A percentile compares a stretch with the other conserved stretches of the same genome.
These are phyloP conservation scores for Auricularia auricula-judae DNA, from an alignment of 768 basidiomycete species.

Conservation along the genomic window DNA sequence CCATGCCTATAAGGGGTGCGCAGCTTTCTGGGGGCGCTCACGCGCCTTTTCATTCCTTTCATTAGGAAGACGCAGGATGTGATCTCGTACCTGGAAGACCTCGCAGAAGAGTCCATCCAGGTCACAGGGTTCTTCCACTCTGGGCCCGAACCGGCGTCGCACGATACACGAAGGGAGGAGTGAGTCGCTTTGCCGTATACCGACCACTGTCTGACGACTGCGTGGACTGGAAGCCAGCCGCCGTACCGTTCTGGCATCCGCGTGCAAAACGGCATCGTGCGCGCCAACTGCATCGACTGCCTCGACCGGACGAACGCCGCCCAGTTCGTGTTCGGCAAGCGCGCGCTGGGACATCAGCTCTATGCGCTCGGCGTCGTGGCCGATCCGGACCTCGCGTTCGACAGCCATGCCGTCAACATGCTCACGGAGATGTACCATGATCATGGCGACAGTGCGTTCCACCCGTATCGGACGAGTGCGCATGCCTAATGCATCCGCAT, in stretches of 20 bases:
- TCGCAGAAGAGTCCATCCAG: conserved; percentile 87
- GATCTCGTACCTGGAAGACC: conserved; percentile 87
- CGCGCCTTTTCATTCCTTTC: neutral
- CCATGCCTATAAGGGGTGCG: conserved; percentile 86
- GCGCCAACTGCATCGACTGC: conserved; percentile 96
- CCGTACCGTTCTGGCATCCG: conserved; percentile 57
- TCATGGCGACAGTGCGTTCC: conserved; percentile 77
- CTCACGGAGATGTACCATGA: conserved; percentile 98
- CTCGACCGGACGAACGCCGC: conserved; percentile 93
- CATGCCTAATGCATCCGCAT: neutral
- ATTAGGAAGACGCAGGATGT: conserved; percentile 88
- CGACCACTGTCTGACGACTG: no score
- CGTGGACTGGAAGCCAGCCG: conserved; percentile 4
- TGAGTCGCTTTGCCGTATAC: neutral
- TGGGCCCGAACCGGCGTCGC: conserved; percentile 74
- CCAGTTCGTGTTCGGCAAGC: conserved; percentile 93
- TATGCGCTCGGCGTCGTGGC: conserved; percentile 88
- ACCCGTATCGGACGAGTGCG: neutral
- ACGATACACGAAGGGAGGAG: conserved; percentile 28
- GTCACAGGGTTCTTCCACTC: conserved; percentile 94
- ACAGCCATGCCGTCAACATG: conserved; percentile 93
- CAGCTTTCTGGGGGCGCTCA: conserved; percentile 6
- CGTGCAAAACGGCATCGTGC: conserved; percentile 84
- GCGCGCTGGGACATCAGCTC: conserved; percentile 88
- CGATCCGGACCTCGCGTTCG: conserved; percentile 76